phyloP scores from a whole-genome alignment of 306 rosid genomes.

The Leucaena leucocephala region DNA sequence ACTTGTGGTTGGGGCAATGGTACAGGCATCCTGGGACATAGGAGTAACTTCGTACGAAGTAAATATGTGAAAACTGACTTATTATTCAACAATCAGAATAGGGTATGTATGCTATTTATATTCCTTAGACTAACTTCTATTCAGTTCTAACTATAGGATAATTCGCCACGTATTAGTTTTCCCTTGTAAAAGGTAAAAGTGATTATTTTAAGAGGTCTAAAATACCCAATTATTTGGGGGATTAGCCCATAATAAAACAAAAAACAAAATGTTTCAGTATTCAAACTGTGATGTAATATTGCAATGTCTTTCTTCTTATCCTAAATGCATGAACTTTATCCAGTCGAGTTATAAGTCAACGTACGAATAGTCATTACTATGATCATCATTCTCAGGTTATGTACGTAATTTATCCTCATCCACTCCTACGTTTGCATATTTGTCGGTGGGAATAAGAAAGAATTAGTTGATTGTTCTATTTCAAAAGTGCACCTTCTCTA shows the following conservation, averaged over 20 bases:
- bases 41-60: too few relatives aligned
- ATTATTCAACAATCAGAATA: too few relatives aligned
- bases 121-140: too few relatives aligned
- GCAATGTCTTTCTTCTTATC: constrained; percentile 30
- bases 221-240: not conserved
- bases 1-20: constrained; percentile 7
- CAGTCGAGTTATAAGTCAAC: constrained; percentile 18
- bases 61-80: too few relatives aligned
- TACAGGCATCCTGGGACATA: constrained; percentile 32
- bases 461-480: not conserved
- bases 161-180: too few relatives aligned
- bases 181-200: too few relatives aligned
- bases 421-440: not conserved
- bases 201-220: too few relatives aligned
- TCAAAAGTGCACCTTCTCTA: not conserved
- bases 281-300: constrained; percentile 20
- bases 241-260: not conserved
- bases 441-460: constrained; percentile 13
- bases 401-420: not conserved
- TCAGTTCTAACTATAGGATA: too few relatives aligned
- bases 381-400: not conserved
- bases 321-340: constrained; percentile 39
- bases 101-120: too few relatives aligned
- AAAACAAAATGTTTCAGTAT: constrained; percentile 7
- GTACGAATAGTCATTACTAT: constrained; percentile 7